Evolutionary conservation across 768 basidiomycete species (phyloP).

Genomic region (Boletus eberwhitei): DNA sequence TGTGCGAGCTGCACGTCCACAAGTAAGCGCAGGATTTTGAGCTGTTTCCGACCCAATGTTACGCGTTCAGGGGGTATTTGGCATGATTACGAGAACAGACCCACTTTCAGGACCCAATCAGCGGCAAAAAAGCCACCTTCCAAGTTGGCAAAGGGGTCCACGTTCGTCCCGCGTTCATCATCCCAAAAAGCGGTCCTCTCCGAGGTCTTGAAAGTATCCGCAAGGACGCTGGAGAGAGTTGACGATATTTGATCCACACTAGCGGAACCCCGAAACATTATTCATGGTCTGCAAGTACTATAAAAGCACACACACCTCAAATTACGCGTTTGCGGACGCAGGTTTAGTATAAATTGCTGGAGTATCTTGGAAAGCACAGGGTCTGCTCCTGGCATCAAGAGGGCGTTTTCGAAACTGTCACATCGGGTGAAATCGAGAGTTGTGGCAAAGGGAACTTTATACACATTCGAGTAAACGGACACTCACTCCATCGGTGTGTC

Average conservation of each 20-base stretch:
- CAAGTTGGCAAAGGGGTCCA: constrained; percentile 67
- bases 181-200: constrained; percentile 83
- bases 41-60: constrained; percentile 41
- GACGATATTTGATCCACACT: constrained; percentile 82
- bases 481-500: constrained; percentile 84
- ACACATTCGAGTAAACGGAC: constrained; percentile 18
- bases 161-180: constrained; percentile 59
- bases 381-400: constrained; percentile 69
- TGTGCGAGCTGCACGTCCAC: constrained; percentile 81
- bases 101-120: constrained; percentile 80
- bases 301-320: constrained; percentile 58
- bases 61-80: constrained; percentile 31
- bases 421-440: constrained; percentile 31
- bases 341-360: constrained; percentile 72
- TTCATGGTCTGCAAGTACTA: constrained; percentile 21
- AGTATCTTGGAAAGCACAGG: constrained; percentile 71
- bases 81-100: constrained; percentile 32
- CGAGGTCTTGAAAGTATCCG: constrained; percentile 67
- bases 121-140: constrained; percentile 76
- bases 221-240: constrained; percentile 64
- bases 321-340: constrained; percentile 87
- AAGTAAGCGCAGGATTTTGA: constrained; percentile 78
- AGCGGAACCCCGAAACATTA: constrained; percentile 32
- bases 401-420: constrained; percentile 75
- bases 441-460: constrained; percentile 20